A percentile compares a stretch with the other conserved stretches of the same genome.
Conservation (phyloP, 2,329 filamentous ascomycete species). For the Amauroascus verrucosus region DNA sequence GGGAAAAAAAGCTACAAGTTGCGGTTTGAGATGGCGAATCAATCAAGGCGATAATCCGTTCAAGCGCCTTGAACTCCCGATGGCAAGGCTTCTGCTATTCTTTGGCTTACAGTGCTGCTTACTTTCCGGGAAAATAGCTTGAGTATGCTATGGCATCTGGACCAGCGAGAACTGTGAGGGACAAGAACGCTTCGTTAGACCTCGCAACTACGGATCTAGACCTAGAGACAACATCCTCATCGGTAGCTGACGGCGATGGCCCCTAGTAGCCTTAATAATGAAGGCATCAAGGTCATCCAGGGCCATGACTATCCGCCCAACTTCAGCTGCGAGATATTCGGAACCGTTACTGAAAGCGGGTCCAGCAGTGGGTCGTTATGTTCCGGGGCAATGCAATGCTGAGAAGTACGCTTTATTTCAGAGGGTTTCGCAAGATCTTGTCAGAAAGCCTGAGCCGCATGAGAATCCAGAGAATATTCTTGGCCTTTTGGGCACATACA, state of each 20-base stretch:
- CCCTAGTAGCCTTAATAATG: constrained; percentile 20
- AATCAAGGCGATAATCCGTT: constrained; percentile 35
- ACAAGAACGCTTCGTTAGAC: constrained; percentile 1
- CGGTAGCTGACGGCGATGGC: background rate
- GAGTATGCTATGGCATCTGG: constrained; percentile 10
- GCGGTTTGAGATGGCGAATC: constrained; percentile 35
- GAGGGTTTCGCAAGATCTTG: constrained; percentile 13
- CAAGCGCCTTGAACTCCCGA: constrained; percentile 34
- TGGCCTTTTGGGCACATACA: constrained; percentile 14
- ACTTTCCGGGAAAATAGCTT: constrained; percentile 2
- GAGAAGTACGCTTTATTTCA: constrained; percentile 9
- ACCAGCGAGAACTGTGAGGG: constrained; percentile 3
- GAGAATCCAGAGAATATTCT: constrained; percentile 9
- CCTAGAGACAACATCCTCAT: background rate
- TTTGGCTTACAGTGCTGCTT: constrained; percentile 9
- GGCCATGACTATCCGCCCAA: constrained; percentile 12
- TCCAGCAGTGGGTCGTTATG: constrained; percentile 1
- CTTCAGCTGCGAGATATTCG: constrained; percentile 13
- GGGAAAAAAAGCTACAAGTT: constrained; percentile 30
- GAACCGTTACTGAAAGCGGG: constrained; percentile 10
- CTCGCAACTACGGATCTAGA: constrained; percentile 2
- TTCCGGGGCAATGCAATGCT: constrained; percentile 10
- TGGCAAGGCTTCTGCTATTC: constrained; percentile 21
- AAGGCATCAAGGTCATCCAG: constrained; percentile 13
- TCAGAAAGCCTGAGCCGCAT: constrained; percentile 13